Percentiles rank a stretch among this genome's conserved stretches.
Evolutionary conservation across 768 basidiomycete genomes (phyloP).

Genomic region (Amanita phalloides): DNA sequence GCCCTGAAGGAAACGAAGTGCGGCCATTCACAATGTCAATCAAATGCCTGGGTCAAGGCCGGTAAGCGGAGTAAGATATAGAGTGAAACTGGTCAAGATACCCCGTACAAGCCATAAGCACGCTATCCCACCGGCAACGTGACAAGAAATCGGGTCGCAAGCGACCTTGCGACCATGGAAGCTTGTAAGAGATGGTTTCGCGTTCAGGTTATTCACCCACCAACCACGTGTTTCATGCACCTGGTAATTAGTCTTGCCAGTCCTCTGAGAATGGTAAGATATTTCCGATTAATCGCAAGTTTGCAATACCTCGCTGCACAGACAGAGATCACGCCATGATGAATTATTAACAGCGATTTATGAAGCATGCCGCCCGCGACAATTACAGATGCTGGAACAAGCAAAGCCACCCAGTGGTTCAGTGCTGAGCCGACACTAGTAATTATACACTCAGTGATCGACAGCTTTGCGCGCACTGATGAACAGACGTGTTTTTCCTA

Average conservation of each 20-base stretch:
- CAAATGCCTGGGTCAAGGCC: slow-evolving; percentile 17
- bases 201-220: slow-evolving; percentile 18
- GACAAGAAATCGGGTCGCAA: slow-evolving; percentile 59
- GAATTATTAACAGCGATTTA: slow-evolving; percentile 38
- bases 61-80: slow-evolving; percentile 2
- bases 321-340: slow-evolving; percentile 48
- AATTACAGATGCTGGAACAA: slow-evolving; percentile 33
- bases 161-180: slow-evolving; percentile 23
- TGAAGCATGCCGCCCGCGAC: slow-evolving; percentile 24
- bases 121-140: slow-evolving; percentile 50
- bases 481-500: slow-evolving; percentile 33
- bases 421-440: slow-evolving; percentile 35
- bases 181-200: neutral
- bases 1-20: slow-evolving; percentile 60
- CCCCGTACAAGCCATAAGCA: slow-evolving; percentile 43
- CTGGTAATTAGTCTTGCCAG: slow-evolving; percentile 38
- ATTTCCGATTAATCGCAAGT: neutral
- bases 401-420: slow-evolving; percentile 36
- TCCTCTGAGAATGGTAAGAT: slow-evolving; percentile 20
- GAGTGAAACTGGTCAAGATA: slow-evolving; percentile 12
- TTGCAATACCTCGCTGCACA: slow-evolving; percentile 25
- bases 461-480: neutral
- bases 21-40: slow-evolving; percentile 35
- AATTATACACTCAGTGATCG: neutral
- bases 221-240: slow-evolving; percentile 46